phyloP scores from a whole-genome alignment of 805 yeast genomes.

The Ogataea paraovalis region DNA sequence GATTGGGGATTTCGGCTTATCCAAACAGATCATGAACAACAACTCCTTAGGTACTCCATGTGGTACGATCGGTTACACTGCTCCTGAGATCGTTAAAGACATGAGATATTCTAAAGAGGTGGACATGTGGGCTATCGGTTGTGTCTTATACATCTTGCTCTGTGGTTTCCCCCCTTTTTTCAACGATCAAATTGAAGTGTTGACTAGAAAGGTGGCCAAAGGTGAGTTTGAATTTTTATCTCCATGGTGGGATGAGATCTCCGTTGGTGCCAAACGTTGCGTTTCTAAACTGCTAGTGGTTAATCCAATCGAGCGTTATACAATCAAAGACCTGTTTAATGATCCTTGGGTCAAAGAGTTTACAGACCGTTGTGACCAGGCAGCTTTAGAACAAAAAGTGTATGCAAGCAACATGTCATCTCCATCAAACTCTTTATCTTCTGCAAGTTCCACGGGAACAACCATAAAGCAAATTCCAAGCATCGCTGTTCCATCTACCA shows the following conservation, averaged over 20 bases:
- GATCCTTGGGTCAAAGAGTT: slow-evolving; percentile 69
- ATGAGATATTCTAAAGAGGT: slow-evolving; percentile 90
- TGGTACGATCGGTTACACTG: slow-evolving; percentile 98
- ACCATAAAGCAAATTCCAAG: not conserved
- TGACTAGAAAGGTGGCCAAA: slow-evolving; percentile 74
- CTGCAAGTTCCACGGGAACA: not conserved
- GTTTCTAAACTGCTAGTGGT: slow-evolving; percentile 66
- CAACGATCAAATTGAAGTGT: slow-evolving; percentile 69
- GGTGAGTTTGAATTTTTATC: slow-evolving; percentile 73
- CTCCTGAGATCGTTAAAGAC: slow-evolving; percentile 95
- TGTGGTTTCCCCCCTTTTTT: slow-evolving; percentile 99
- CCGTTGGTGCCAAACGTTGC: slow-evolving; percentile 63
- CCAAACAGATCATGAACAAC: slow-evolving; percentile 80
- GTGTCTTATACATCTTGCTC: slow-evolving; percentile 85
- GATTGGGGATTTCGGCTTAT: slow-evolving; percentile 92
- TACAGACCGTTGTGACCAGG: slow-evolving; percentile 28
- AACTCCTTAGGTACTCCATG: slow-evolving; percentile 91
- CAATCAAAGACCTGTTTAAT: slow-evolving; percentile 63
- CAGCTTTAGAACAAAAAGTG: slow-evolving; percentile 16
- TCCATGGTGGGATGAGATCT: slow-evolving; percentile 90
- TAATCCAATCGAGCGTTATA: slow-evolving; percentile 62
- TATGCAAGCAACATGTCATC: not conserved
- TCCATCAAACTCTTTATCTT: not conserved
- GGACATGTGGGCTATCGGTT: slow-evolving; percentile 98
- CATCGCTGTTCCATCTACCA: not conserved